Evolutionary conservation across 352 stramenopile genomes (phyloP), one percentile per base, ranked within the genome.

Genomic region (Phytophthora tentaculata): DNA sequence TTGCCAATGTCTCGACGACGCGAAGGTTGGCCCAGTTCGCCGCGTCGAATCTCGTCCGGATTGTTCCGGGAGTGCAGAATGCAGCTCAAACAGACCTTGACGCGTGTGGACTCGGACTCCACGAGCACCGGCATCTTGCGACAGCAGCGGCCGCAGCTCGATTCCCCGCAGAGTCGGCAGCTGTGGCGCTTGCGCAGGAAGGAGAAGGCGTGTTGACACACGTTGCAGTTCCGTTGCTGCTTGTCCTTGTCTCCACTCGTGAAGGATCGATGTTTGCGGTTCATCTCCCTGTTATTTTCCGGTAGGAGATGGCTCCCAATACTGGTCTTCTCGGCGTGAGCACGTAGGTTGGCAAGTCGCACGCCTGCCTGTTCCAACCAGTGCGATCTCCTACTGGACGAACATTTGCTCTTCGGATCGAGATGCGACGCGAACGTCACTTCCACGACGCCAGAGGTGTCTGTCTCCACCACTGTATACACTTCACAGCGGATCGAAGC

Each of bases 371-470:
- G 79, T 9, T 94, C 83, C 19, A 91, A 61, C 81, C 83, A 94
- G 20, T 86, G 71, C 5, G 80, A 76, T 13, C 77, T 73, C 43
- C 82, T 89, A 9, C 73, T 80, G 13, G 77, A 76, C 28, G 79
- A 83, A 62, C 83, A 85, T 58, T 91, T 91, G 70, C 79, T 92
- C 71, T 94, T 94, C 5, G 85, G 85, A 68, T 95, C 87, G 16
- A 95, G 45, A 56, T 95, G 87, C 24, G 84, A 91, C 23, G 87
- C 87, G 55, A 92, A 95, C 24, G 83, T 94, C 61, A 95, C 80
- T 51, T 93, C 81, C n/a, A 95, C 87, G 26, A 95, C 84, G 41
- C 85, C 84, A 1, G 83, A 70, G 3, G 75, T 79, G 20, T 79
- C 64, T 2, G 83, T 92, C 60, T 95, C 87, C 19, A 80, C 84